phyloP scores from a whole-genome alignment of 2,329 filamentous ascomycete genomes.

The Alternaria gaisen region DNA sequence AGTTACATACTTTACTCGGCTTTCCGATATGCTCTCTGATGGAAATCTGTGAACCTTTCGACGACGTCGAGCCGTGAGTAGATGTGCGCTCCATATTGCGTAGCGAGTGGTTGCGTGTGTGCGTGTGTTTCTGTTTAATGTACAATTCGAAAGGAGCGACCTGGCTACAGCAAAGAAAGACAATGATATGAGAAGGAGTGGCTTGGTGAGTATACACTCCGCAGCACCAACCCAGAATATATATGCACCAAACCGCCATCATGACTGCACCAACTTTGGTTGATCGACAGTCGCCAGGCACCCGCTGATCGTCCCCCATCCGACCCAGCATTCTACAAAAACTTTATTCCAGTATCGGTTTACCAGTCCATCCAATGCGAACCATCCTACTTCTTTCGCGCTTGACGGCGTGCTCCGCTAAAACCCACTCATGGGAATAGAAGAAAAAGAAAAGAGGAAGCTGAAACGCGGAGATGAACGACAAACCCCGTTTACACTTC shows the following conservation, averaged over 20 bases:
- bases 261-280: not conserved
- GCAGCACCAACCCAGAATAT: not conserved
- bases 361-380: not conserved
- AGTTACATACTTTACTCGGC: conserved; percentile 5
- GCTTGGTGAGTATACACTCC: not conserved
- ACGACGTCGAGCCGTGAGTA: not conserved
- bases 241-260: not conserved
- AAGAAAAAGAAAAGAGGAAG: not conserved
- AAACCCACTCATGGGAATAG: not conserved
- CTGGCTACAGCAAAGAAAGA: not conserved
- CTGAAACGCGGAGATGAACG: conserved; percentile 5
- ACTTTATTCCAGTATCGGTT: not conserved
- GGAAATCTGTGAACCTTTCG: not conserved
- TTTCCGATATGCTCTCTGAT: conserved; percentile 5
- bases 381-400: not conserved
- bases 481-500: not conserved
- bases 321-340: not conserved
- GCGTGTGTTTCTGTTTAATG: not conserved
- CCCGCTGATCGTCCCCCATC: not conserved
- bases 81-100: not conserved
- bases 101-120: not conserved
- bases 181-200: not conserved
- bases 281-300: not conserved
- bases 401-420: not conserved
- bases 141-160: not conserved